phyloP scores from a whole-genome alignment of 257 asterid species.

The Solanum tarapatanum region DNA sequence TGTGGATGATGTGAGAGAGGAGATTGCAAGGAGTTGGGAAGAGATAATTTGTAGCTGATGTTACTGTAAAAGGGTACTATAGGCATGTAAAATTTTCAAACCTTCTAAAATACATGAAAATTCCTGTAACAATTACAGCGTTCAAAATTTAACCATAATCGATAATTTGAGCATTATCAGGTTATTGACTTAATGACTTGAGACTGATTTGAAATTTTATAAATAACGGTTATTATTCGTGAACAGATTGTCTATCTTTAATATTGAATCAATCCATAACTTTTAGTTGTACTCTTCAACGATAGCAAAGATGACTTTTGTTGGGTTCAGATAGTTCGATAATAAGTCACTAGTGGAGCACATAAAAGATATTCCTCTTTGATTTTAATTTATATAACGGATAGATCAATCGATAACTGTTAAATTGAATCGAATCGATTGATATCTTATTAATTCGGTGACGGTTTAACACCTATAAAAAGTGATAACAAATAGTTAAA shows the following conservation, averaged over 20 bases:
- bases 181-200: too few species aligned
- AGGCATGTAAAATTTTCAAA: background rate
- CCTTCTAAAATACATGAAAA: background rate
- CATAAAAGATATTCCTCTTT: background rate
- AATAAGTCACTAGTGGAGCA: background rate
- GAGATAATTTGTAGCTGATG: background rate
- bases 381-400: background rate
- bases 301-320: background rate
- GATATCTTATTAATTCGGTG: background rate
- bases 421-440: too few species aligned
- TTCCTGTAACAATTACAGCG: background rate
- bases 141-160: too few species aligned
- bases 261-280: too few species aligned
- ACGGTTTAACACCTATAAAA: background rate
- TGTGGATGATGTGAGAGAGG: background rate
- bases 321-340: background rate
- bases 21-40: background rate
- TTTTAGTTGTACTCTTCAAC: too few species aligned
- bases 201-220: too few species aligned
- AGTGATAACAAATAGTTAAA: too few species aligned
- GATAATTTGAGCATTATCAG: too few species aligned
- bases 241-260: too few species aligned
- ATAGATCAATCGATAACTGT: too few species aligned
- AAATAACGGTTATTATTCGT: too few species aligned
- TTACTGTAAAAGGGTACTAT: background rate